These are phyloP conservation scores for Leccinum holopus DNA, from an alignment of 1,284 basidiomycete genomes.

Conservation along the genomic window DNA sequence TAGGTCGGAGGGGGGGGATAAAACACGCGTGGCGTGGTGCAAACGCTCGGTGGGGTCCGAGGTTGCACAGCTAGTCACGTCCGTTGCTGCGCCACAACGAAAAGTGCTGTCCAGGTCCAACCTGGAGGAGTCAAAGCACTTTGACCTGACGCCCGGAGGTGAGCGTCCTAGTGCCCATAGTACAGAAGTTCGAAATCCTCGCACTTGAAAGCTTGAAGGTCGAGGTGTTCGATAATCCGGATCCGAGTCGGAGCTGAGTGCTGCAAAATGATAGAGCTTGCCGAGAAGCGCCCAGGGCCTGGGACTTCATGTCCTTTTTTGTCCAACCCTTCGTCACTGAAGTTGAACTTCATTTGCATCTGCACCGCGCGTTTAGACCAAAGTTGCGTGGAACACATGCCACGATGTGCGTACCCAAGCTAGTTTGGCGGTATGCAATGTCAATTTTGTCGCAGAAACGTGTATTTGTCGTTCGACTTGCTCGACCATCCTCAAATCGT, in stretches of 20 bases:
- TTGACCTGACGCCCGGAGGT: neutral
- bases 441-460: neutral
- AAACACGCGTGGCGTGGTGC: constrained; percentile 5
- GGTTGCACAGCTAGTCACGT: neutral
- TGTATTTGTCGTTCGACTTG: too few relatives aligned
- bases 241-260: neutral
- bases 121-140: too few relatives aligned
- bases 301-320: neutral
- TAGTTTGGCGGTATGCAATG: neutral
- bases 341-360: neutral
- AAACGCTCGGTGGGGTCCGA: constrained; percentile 3
- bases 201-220: neutral
- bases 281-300: neutral
- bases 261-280: neutral
- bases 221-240: neutral
- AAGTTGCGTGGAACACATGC: neutral
- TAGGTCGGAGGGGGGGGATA: neutral
- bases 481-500: too few relatives aligned
- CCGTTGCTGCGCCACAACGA: constrained; percentile 1
- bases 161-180: neutral
- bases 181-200: neutral
- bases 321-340: neutral
- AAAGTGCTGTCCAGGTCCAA: neutral
- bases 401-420: neutral
- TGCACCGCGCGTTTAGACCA: neutral